Evolutionary conservation across 257 asterid genomes (phyloP), one percentile per base, ranked within the genome.

Genomic region (Galeopsis tetrahit): DNA sequence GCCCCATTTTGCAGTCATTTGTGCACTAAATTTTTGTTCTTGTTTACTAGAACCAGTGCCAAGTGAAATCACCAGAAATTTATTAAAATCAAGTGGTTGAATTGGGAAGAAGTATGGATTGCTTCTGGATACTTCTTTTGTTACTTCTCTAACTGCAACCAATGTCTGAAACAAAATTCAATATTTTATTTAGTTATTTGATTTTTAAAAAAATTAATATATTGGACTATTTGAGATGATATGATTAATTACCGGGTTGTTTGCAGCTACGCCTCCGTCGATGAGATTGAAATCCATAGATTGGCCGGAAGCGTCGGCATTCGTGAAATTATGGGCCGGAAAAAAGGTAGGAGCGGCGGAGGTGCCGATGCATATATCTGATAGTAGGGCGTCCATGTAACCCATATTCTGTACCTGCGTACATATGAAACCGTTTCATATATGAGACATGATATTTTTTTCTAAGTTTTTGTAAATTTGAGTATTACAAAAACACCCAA

Each of bases 261-360:
- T 86, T 4, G 87, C 92, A 31, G 87, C 86, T 5, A 86, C 90
- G 2, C 82, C 95, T 0, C 95, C 95, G 46, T 88, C 95, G 9
- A 82, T 84, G 15, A 88, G 90, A 78, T 88, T 76, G 76, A 86
- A 88, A 1, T 88, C 95, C 78, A 80, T 56, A 3, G 76, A 2
- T n/a, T 85, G 79, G 61, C 83, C 84, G 17, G 83, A 67, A 43
- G 14, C 62, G 11, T 79, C 91, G 31, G 60, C 1, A 42, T 75
- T 84, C 5, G 81, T 73, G 73, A 88, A 88, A 56, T 81, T 61
- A 76, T 86, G 85, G 17, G 95, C 86, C 35, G 95, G 95, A 5
- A 88, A 66, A 33, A 1, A 48, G 6, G 90, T 85, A 6, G 93
- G 93, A 6, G 93, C 93, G 10, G 91, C 91, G 2, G 90, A 81